These are phyloP conservation scores for Arachnomyces sp. DNA, from an alignment of 2,329 filamentous ascomycete species.

Conservation along the genomic window DNA sequence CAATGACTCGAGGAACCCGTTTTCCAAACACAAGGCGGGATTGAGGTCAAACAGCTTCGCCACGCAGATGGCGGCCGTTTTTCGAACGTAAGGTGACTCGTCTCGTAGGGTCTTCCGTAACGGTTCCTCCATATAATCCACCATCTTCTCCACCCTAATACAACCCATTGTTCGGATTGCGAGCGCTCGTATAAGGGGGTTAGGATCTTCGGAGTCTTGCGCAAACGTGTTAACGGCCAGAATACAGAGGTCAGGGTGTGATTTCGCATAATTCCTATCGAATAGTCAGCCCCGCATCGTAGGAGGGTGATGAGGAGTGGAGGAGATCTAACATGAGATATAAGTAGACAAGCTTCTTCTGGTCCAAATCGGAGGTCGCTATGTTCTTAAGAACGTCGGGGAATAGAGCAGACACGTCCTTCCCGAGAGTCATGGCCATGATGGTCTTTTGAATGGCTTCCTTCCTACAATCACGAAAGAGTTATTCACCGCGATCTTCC, in stretches of 20 bases:
- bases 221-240: slow-evolving; percentile 98
- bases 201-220: slow-evolving; percentile 97
- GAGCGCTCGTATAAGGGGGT: slow-evolving; percentile 86
- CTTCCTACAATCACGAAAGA: slow-evolving; percentile 52
- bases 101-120: slow-evolving; percentile 91
- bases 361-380: slow-evolving; percentile 84
- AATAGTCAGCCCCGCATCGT: slow-evolving; percentile 8
- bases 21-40: slow-evolving; percentile 84
- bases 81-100: slow-evolving; percentile 96
- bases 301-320: neutral
- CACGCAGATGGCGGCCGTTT: slow-evolving; percentile 95
- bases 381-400: slow-evolving; percentile 99
- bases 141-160: slow-evolving; percentile 97
- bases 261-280: slow-evolving; percentile 94
- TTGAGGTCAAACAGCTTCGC: slow-evolving; percentile 97
- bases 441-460: slow-evolving; percentile 99
- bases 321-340: slow-evolving; percentile 71
- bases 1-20: slow-evolving; percentile 86
- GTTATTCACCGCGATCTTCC: slow-evolving; percentile 2
- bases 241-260: slow-evolving; percentile 95
- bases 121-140: slow-evolving; percentile 99
- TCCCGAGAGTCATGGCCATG: slow-evolving; percentile 99
- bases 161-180: slow-evolving; percentile 98
- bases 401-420: slow-evolving; percentile 94
- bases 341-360: slow-evolving; percentile 98